Base-by-base conservation (phyloP, 768 basidiomycete genomes). In the Mycena amicta region DNA sequence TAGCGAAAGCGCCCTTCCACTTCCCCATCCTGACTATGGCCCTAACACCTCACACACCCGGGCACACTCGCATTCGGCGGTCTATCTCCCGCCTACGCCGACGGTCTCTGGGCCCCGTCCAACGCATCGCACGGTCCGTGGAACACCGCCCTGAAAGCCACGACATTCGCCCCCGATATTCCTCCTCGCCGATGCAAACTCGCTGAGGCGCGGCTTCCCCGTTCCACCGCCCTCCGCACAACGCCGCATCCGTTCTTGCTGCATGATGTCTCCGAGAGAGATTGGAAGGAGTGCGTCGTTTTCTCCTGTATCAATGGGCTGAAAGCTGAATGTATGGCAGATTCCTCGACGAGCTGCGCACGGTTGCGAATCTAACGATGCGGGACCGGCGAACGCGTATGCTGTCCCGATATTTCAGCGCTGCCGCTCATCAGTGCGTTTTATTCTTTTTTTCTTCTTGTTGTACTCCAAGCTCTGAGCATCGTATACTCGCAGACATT, bases 211-310 rank as follows among this genome's bases (percentile, higher is more conserved):
- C 13, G 83, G 84, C 1, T 85, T 85, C 66, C 78, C 78, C 0
- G 60, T 64, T 13, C 30, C 75, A 5, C 73, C 77, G 0, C 84
- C 84, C 0, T 77, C 78, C 1, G 59, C 29, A 27, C 65, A 8
- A 58, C 60, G 18, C 75, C 75, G 11, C 84, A 86, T 63, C 83
- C 83, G 25, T 86, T 86, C 63, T 63, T 67, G 23, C 70, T 76
- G 47, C 80, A 82, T 66, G 83, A 85, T 62, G 68, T 86, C 3
- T 61, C 53, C 0, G 77, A 84, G 67, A 71, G 67, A 18, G 84
- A 85, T 66, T 85, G 84, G 84, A 64, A 69, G 39, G 71, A 73
- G 76, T 80, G 52, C 46, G 66, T 61, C 20, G 40, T 22, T 45
- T 18, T 28, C 28, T 5, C 12, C 23, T 28, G n/a, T n/a, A n/a